These are phyloP conservation scores for Ceratocystis harringtonii DNA, from an alignment of 2,329 filamentous ascomycete genomes.

Conservation along the genomic window DNA sequence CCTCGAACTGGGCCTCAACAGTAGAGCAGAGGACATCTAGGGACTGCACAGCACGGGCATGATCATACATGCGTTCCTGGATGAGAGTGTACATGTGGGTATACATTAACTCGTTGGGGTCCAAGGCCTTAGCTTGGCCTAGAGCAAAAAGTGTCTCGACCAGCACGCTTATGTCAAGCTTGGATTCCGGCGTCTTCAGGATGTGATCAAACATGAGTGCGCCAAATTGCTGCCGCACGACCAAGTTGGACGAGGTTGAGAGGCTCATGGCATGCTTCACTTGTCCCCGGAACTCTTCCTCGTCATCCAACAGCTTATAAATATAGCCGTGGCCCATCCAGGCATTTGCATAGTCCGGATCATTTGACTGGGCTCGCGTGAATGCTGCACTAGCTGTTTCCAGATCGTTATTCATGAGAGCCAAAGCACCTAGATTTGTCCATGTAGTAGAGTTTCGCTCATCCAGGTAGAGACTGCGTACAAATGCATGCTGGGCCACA, in stretches of 20 bases:
- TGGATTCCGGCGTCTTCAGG: conserved; percentile 37
- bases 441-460: conserved; percentile 73
- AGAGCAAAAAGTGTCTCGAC: conserved; percentile 83
- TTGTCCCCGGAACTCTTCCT: conserved; percentile 62
- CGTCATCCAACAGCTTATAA: conserved; percentile 59
- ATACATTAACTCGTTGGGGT: conserved; percentile 54
- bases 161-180: conserved; percentile 42
- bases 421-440: conserved; percentile 82
- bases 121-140: conserved; percentile 60
- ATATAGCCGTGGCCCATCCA: conserved; percentile 90
- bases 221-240: conserved; percentile 66
- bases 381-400: conserved; percentile 84
- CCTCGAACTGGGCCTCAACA: conserved; percentile 72
- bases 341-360: conserved; percentile 83
- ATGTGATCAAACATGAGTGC: conserved; percentile 72
- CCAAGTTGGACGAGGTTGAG: conserved; percentile 56
- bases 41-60: conserved; percentile 43
- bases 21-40: conserved; percentile 51
- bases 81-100: conserved; percentile 68
- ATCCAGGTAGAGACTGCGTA: conserved; percentile 82
- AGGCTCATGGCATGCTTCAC: conserved; percentile 95
- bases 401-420: conserved; percentile 67
- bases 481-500: conserved; percentile 85
- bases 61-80: conserved; percentile 63
- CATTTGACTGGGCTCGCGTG: conserved; percentile 78